Percentiles rank a stretch among this genome's conserved stretches.
These are phyloP conservation scores for Thecamonas trahens DNA, from an alignment of 78 protist genomes.

Conservation along the genomic window DNA sequence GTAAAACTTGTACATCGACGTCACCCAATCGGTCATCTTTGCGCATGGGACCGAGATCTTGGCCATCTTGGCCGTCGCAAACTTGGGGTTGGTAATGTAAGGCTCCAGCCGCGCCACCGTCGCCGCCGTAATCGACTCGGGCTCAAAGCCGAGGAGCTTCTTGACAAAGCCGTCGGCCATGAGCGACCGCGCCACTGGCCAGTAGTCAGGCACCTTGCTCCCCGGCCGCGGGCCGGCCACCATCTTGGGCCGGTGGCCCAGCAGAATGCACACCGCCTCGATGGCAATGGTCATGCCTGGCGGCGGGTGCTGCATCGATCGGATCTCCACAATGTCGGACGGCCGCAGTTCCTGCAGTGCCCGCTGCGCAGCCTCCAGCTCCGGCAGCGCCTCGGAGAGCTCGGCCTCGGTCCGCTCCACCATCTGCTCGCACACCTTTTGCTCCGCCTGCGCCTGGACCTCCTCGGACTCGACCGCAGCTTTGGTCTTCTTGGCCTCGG, in stretches of 20 bases:
- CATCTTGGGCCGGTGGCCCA: slow-evolving; percentile 17
- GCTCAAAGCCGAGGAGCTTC: slow-evolving; percentile 35
- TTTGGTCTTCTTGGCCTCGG: slow-evolving; percentile 28
- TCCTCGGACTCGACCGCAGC: slow-evolving; percentile 39
- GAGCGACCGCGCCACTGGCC: slow-evolving; percentile 48
- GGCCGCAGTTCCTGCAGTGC: slow-evolving; percentile 52
- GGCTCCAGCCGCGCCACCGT: slow-evolving; percentile 26
- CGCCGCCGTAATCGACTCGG: slow-evolving; percentile 56
- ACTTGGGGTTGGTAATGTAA: slow-evolving; percentile 27
- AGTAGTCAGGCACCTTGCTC: slow-evolving; percentile 39
- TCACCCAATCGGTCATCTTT: slow-evolving; percentile 63
- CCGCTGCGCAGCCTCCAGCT: slow-evolving; percentile 42
- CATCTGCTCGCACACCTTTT: slow-evolving; percentile 3
- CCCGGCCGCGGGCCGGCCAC: slow-evolving; percentile 17
- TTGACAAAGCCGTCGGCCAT: slow-evolving; percentile 40
- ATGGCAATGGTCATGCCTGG: slow-evolving; percentile 45
- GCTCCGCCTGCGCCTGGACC: slow-evolving; percentile 20
- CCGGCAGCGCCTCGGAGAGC: slow-evolving; percentile 69
- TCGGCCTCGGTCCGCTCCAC: slow-evolving; percentile 32
- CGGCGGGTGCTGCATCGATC: slow-evolving; percentile 73
- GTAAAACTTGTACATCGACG: slow-evolving; percentile 47
- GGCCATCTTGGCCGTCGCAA: slow-evolving; percentile 41
- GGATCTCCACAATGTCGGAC: slow-evolving; percentile 45
- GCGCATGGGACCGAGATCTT: slow-evolving; percentile 27
- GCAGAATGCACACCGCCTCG: slow-evolving; percentile 71